Evolutionary conservation across 441 rosid genomes (phyloP).

Genomic region (Manihot esculenta): DNA sequence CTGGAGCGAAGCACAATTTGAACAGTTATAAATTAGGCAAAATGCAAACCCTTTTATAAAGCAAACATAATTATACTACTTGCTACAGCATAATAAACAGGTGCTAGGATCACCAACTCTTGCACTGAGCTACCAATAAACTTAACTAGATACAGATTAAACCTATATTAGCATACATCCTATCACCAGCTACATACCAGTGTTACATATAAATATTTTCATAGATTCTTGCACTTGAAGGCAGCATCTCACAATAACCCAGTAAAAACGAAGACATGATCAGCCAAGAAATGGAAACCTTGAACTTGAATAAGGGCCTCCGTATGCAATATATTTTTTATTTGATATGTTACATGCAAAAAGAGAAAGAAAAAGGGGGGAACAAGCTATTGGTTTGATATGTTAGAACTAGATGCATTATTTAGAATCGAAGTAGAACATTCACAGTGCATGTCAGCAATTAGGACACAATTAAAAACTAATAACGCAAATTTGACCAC

Average conservation of each 20-base stretch:
- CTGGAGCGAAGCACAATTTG: conserved; percentile 35
- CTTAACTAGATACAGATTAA: neutral
- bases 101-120: neutral
- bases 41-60: neutral
- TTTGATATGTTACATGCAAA: neutral
- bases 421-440: neutral
- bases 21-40: neutral
- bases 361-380: neutral
- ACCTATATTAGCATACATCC: neutral
- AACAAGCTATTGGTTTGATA: neutral
- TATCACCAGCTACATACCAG: neutral
- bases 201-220: neutral
- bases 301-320: neutral
- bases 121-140: neutral
- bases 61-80: neutral
- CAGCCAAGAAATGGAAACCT: neutral
- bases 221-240: neutral
- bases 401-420: neutral
- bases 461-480: neutral
- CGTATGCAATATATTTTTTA: neutral
- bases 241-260: neutral
- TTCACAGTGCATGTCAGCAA: neutral
- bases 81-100: neutral
- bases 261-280: neutral
- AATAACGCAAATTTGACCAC: neutral